Base-by-base conservation (phyloP, 495 filamentous ascomycete genomes). In the Talaromyces thailandensis region DNA sequence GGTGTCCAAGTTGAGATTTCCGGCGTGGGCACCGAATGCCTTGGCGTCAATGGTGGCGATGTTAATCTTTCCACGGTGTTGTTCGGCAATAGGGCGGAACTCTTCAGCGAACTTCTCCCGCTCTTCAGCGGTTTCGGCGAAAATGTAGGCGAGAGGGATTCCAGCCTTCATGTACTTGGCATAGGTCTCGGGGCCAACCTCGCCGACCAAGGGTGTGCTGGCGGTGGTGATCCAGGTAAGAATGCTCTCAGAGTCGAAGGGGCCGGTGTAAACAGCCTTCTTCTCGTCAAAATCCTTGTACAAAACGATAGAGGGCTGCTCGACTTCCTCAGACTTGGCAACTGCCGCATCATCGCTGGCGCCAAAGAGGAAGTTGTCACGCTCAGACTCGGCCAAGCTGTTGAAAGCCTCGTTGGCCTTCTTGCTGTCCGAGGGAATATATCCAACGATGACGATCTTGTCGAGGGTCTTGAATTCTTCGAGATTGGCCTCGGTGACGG, bases 231-330 rank as follows among this genome's bases (percentile, higher is more conserved):
- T 84, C 79, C 95, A 99, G 65, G 82, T 80, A 65, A 86, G 84
- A 68, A 99, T 89, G 50, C 83, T 81, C 64, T 90, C 87, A 65
- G 79, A 80, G 18, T 88, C 86, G 70, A 97, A 90, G 69, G 88
- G 85, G 66, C 90, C 91, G 23, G 85, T 78, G 79, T 88, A 98
- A 58, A 86, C 79, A 64, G 83, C 81, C 83, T 96, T 97, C 80
- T 93, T 93, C 81, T 97, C 94, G 70, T 99, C 94, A 66, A 98
- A 99, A 43, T 88, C 81, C 83, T 99, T 99, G 88, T 97, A 98
- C 56, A 99, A 84, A 63, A 97, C 91, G 64, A 99, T 78, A 4
- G 89, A 88, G 53, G 94, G 94, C 67, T 88, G 83, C 67, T 84
- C 88, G 67, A 93, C 92, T 69, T 88, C 92, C 78, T 96, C 94